Conservation (phyloP, 1,139 yeast genomes). For the Lodderomyces beijingensis region DNA sequence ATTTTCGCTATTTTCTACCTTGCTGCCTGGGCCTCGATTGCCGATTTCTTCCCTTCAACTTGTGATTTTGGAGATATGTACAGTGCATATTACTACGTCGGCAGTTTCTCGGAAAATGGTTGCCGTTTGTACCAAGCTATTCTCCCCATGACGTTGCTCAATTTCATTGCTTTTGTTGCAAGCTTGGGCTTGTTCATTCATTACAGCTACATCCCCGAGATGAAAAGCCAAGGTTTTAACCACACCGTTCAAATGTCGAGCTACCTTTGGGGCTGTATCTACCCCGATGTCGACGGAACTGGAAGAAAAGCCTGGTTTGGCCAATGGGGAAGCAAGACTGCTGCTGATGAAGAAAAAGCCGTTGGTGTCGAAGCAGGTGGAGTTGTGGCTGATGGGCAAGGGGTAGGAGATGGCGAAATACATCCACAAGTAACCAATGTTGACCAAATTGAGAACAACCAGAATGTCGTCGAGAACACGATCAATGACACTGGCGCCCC, state of each 20-base stretch:
- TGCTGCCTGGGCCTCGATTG: constrained; percentile 22
- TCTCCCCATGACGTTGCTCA: constrained; percentile 26
- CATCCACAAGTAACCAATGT: too few relatives aligned
- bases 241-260: constrained; percentile 3
- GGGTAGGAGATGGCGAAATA: too few relatives aligned
- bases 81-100: not conserved
- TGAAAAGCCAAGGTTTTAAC: constrained; percentile 7
- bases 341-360: not conserved
- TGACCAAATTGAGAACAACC: too few relatives aligned
- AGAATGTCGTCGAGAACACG: too few relatives aligned
- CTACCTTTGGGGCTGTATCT: constrained; percentile 13
- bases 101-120: constrained; percentile 5
- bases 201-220: constrained; percentile 21
- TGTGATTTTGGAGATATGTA: constrained; percentile 16
- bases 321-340: not conserved
- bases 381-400: not conserved
- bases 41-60: constrained; percentile 20
- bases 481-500: too few relatives aligned
- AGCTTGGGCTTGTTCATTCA: constrained; percentile 19
- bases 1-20: constrained; percentile 23
- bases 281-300: not conserved
- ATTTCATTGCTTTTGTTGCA: constrained; percentile 24
- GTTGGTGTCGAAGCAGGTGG: constrained; percentile 1
- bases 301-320: constrained; percentile 1
- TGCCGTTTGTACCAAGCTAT: constrained; percentile 27